phyloP scores from a whole-genome alignment of 495 filamentous ascomycete genomes.

The Jackrogersella minutella region DNA sequence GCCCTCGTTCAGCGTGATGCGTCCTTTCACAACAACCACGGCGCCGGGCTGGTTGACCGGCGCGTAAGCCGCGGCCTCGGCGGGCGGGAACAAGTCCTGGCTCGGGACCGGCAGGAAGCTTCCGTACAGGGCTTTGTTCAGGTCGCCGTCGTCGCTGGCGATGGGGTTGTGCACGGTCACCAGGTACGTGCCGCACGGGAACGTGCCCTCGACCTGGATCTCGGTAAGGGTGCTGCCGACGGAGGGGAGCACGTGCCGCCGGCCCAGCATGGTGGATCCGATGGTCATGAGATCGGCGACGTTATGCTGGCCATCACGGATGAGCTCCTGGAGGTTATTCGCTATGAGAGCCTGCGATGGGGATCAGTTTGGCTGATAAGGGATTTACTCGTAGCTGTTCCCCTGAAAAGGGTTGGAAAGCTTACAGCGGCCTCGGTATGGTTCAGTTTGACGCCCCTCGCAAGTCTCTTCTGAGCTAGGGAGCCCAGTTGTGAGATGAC shows the following conservation, averaged over 20 bases:
- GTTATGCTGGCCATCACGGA: slow-evolving; percentile 93
- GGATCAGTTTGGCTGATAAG: neutral
- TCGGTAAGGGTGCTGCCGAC: slow-evolving; percentile 79
- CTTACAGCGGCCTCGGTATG: slow-evolving; percentile 88
- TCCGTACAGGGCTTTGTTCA: slow-evolving; percentile 87
- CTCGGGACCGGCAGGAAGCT: slow-evolving; percentile 87
- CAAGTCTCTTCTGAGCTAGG: slow-evolving; percentile 87
- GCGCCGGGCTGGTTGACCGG: slow-evolving; percentile 78
- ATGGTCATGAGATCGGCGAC: slow-evolving; percentile 94
- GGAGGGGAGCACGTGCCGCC: slow-evolving; percentile 88
- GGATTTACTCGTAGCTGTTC: neutral
- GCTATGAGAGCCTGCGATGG: slow-evolving; percentile 82
- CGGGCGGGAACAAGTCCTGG: slow-evolving; percentile 68
- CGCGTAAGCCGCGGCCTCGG: slow-evolving; percentile 66
- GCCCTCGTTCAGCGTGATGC: slow-evolving; percentile 75
- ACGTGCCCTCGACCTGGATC: slow-evolving; percentile 95
- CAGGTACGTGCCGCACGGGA: slow-evolving; percentile 87
- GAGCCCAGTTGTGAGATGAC: slow-evolving; percentile 88
- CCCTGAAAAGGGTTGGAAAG: slow-evolving; percentile 16
- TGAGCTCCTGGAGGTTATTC: slow-evolving; percentile 90
- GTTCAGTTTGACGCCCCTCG: slow-evolving; percentile 87
- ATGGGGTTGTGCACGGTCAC: slow-evolving; percentile 95
- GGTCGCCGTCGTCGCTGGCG: slow-evolving; percentile 83
- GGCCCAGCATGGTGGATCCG: slow-evolving; percentile 90
- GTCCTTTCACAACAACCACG: slow-evolving; percentile 73